Conservation (phyloP, 352 stramenopile species). For the Globisporangium canariense region DNA sequence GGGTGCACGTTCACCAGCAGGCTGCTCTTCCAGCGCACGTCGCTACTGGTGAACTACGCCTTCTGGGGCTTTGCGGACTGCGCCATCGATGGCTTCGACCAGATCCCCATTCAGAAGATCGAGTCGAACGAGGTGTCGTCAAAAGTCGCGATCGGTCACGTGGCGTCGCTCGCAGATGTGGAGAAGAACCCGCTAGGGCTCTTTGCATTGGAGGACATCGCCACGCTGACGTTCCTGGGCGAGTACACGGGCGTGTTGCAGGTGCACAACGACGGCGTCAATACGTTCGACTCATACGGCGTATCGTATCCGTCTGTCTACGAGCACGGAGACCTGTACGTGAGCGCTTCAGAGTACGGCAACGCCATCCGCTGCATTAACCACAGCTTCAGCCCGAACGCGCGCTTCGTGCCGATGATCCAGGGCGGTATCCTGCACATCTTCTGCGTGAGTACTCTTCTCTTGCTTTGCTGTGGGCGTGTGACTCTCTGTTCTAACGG, state of each 20-base stretch:
- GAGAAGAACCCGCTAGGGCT: conserved; percentile 54
- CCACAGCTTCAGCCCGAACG: conserved; percentile 59
- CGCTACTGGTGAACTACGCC: conserved; percentile 68
- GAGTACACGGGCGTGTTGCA: conserved; percentile 71
- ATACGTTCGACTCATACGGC: conserved; percentile 60
- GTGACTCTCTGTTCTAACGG: neutral
- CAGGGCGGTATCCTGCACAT: conserved; percentile 65
- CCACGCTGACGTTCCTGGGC: conserved; percentile 42
- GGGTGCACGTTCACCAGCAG: conserved; percentile 70
- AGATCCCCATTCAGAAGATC: conserved; percentile 26
- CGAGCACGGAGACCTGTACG: conserved; percentile 58
- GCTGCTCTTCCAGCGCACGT: conserved; percentile 64
- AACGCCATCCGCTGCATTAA: conserved; percentile 82
- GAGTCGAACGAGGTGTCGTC: conserved; percentile 32
- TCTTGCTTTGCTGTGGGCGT: neutral
- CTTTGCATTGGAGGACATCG: conserved; percentile 54
- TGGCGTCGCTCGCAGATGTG: conserved; percentile 37
- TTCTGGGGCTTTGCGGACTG: conserved; percentile 74
- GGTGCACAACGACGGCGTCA: conserved; percentile 33
- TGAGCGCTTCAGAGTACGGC: conserved; percentile 67
- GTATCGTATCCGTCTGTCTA: conserved; percentile 72
- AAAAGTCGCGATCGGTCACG: conserved; percentile 55
- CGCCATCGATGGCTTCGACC: conserved; percentile 43
- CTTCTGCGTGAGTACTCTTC: conserved; percentile 18
- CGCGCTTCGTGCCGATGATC: conserved; percentile 63